These are phyloP conservation scores for Alternaria solani DNA, from an alignment of 2,329 filamentous ascomycete species.

Conservation along the genomic window DNA sequence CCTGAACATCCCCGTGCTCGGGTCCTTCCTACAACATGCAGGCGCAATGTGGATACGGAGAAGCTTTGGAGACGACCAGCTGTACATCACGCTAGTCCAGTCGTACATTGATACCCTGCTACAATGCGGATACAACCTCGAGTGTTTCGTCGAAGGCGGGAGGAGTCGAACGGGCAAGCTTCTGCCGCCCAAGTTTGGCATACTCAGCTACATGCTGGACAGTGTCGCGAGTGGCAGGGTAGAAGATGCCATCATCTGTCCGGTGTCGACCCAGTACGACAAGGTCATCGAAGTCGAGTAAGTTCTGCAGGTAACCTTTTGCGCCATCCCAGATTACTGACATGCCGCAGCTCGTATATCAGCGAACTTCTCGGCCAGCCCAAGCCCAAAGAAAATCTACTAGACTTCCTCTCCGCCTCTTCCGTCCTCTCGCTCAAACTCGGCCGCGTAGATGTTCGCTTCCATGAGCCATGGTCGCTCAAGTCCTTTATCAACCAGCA, in stretches of 20 bases:
- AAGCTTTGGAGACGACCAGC: slow-evolving; percentile 87
- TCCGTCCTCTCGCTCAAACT: slow-evolving; percentile 88
- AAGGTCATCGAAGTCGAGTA: slow-evolving; percentile 89
- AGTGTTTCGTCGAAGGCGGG: slow-evolving; percentile 98
- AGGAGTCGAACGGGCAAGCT: slow-evolving; percentile 93
- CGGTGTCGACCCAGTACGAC: slow-evolving; percentile 97
- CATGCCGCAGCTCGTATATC: slow-evolving; percentile 74
- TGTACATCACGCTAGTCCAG: slow-evolving; percentile 94
- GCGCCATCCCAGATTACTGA: slow-evolving; percentile 7
- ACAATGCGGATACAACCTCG: slow-evolving; percentile 90
- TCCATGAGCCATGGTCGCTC: slow-evolving; percentile 95
- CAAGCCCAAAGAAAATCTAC: slow-evolving; percentile 93
- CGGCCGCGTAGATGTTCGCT: slow-evolving; percentile 91
- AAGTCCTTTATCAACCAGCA: slow-evolving; percentile 82
- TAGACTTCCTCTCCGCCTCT: slow-evolving; percentile 86
- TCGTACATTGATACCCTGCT: slow-evolving; percentile 93
- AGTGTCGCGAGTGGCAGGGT: slow-evolving; percentile 88
- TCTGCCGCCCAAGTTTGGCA: slow-evolving; percentile 92
- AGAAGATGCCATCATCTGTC: slow-evolving; percentile 90
- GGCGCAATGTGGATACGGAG: slow-evolving; percentile 95
- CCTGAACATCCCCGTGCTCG: slow-evolving; percentile 90
- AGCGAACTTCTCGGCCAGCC: slow-evolving; percentile 91
- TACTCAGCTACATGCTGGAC: slow-evolving; percentile 89
- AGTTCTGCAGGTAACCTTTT: not conserved
- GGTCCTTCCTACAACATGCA: slow-evolving; percentile 91